Conservation (phyloP, 2,329 filamentous ascomycete genomes). For the Fusarium drepaniforme region DNA sequence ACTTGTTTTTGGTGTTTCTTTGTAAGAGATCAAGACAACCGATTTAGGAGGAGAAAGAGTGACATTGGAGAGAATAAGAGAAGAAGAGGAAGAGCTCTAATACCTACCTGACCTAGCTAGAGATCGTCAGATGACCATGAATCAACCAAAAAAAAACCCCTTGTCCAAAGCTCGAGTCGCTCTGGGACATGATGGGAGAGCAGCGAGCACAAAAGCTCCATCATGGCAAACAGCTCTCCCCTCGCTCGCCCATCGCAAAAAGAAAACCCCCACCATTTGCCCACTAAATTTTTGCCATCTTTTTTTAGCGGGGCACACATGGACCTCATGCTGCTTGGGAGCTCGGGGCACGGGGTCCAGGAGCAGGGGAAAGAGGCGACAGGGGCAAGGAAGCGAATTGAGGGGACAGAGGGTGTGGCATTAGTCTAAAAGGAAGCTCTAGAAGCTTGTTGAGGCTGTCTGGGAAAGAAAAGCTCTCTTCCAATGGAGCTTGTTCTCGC, state of each 20-base stretch:
- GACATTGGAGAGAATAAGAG: conserved; percentile 1
- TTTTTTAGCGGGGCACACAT: conserved; percentile 29
- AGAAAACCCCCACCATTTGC: conserved; percentile 32
- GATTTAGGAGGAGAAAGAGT: conserved; percentile 15
- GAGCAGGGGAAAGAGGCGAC: conserved; percentile 20
- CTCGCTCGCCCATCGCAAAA: conserved; percentile 19
- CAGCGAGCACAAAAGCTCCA: conserved; percentile 23
- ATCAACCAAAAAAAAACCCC: conserved; percentile 26
- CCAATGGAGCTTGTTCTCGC: conserved; percentile 1
- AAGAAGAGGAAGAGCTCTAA: background rate
- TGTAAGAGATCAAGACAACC: background rate
- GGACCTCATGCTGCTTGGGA: background rate
- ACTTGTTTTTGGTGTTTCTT: background rate
- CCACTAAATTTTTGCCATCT: conserved; percentile 21
- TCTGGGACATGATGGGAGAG: conserved; percentile 28
- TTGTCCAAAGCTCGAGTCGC: conserved; percentile 19
- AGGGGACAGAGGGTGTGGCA: background rate
- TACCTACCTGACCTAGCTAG: conserved; percentile 7
- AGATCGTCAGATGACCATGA: conserved; percentile 22
- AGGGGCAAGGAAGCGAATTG: background rate
- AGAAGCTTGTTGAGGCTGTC: conserved; percentile 24
- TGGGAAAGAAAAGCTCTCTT: background rate
- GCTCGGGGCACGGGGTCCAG: conserved; percentile 22
- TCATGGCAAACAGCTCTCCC: conserved; percentile 27
- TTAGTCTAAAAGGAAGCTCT: conserved; percentile 21